Conservation (phyloP, 805 yeast species). For the Pichia gijzeniarum region DNA sequence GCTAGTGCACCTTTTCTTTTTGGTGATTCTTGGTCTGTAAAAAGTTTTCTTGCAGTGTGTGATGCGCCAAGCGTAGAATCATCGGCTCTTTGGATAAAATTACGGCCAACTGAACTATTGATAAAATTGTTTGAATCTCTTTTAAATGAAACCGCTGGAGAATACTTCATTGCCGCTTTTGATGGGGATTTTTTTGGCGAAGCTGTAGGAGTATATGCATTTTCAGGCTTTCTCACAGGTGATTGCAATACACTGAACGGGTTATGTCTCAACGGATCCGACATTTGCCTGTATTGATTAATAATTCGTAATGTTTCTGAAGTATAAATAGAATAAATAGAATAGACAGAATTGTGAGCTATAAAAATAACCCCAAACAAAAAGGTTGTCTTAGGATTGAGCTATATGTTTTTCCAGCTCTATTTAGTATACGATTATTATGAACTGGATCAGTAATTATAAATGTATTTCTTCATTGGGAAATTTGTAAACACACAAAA, state of each 20-base stretch:
- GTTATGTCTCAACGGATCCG: constrained; percentile 25
- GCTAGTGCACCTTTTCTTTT: constrained; percentile 47
- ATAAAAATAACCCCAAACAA: too few relatives aligned
- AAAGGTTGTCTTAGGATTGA: too few relatives aligned
- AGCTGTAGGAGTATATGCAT: constrained; percentile 25
- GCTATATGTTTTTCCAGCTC: too few relatives aligned
- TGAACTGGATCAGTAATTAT: too few relatives aligned
- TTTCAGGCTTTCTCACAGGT: constrained; percentile 28
- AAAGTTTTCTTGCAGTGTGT: constrained; percentile 55
- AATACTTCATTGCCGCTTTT: constrained; percentile 34
- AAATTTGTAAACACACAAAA: constrained; percentile 3
- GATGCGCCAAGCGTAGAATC: constrained; percentile 19
- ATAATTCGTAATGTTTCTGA: background rate
- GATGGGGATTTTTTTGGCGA: constrained; percentile 34
- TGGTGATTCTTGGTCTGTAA: constrained; percentile 68
- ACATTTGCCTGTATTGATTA: constrained; percentile 1
- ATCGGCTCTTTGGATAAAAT: constrained; percentile 31
- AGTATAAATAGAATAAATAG: background rate
- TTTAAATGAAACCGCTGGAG: constrained; percentile 38
- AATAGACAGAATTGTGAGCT: too few relatives aligned
- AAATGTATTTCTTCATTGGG: background rate
- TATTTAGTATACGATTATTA: too few relatives aligned
- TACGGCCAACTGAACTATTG: constrained; percentile 34
- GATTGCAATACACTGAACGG: constrained; percentile 25
- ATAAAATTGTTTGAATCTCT: constrained; percentile 24